A percentile compares a stretch with the other conserved stretches of the same genome.
Evolutionary conservation across 768 basidiomycete genomes (phyloP).

Genomic region (Lentinula edodes): DNA sequence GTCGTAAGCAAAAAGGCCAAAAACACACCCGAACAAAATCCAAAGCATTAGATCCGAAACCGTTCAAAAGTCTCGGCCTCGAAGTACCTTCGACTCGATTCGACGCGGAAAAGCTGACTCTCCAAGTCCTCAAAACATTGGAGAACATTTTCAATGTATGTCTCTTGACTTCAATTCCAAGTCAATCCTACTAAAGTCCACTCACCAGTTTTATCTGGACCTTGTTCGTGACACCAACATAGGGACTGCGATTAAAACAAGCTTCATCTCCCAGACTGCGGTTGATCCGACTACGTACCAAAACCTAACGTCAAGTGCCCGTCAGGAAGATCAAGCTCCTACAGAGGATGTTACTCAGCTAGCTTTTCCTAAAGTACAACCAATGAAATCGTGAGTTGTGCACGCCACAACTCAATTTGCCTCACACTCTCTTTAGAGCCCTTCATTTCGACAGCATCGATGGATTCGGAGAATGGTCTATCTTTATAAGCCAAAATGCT

Average conservation of each 20-base stretch:
- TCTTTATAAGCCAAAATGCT: constrained; percentile 49
- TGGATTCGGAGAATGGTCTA: constrained; percentile 61
- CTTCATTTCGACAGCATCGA: constrained; percentile 53
- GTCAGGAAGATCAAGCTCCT: background rate
- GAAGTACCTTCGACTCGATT: background rate
- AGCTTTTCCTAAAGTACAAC: constrained; percentile 44
- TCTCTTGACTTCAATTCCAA: background rate
- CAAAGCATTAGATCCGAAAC: background rate
- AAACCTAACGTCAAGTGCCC: background rate
- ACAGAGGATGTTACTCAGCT: constrained; percentile 11
- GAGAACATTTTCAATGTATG: background rate
- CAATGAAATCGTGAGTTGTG: constrained; percentile 43
- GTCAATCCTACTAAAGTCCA: background rate
- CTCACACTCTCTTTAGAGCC: constrained; percentile 23
- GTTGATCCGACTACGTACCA: background rate
- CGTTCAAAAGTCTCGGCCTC: background rate
- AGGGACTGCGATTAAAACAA: background rate
- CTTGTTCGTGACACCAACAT: background rate
- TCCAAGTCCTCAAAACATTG: background rate
- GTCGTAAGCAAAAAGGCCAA: background rate
- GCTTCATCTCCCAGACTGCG: background rate
- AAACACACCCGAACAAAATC: background rate
- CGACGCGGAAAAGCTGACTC: background rate
- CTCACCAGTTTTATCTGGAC: background rate
- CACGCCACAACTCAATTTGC: background rate